Base-by-base conservation (phyloP, 768 basidiomycete species). In the Tulasnella sp. region DNA sequence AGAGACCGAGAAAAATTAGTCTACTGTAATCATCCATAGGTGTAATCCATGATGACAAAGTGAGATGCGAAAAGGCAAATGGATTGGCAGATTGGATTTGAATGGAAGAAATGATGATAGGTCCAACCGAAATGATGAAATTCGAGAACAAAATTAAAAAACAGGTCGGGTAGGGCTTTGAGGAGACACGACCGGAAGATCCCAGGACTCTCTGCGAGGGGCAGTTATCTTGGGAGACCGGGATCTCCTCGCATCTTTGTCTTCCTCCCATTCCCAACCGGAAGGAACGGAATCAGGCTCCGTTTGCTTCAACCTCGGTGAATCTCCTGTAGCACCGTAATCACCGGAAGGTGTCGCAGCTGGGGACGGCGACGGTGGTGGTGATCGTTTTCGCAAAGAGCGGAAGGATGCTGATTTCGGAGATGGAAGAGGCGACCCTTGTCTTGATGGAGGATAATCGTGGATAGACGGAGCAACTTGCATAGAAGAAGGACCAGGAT, bases 291-390 rank as follows among this genome's bases (percentile, higher is more conserved):
- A 31, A 79, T 42, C 39, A 9, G 40, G 68, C 38, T 58, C 56
- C n/a, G 78, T 27, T 12, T 31, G 18, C 34, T 42, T 42, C 78
- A 79, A 75, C 27, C 78, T 27, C 10, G 78, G 78, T n/a, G 79
- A 79, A 31, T 75, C 79, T n/a, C 36, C 31, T 9, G 58, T 75
- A 48, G 79, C 44, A 19, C 73, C 73, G 42, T 75, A 81, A 18
- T 36, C 21, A 21, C 46, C 14, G 2, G 80, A 42, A 36, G 80
- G 78, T 16, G 80, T 80, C 38, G 27, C 31, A 38, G 36, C 39
- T 12, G 76, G 75, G 31, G 80, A 80, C 9, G 81, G 81, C 12
- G 81, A 81, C 12, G 81, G 81, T 21, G 81, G 81, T 48, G 81
- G 81, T 14, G 81, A 82, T 18, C 81, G 74, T 42, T 73, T 62